Base-by-base conservation (phyloP, 352 stramenopile species). In the Globisporangium orthogonon region DNA sequence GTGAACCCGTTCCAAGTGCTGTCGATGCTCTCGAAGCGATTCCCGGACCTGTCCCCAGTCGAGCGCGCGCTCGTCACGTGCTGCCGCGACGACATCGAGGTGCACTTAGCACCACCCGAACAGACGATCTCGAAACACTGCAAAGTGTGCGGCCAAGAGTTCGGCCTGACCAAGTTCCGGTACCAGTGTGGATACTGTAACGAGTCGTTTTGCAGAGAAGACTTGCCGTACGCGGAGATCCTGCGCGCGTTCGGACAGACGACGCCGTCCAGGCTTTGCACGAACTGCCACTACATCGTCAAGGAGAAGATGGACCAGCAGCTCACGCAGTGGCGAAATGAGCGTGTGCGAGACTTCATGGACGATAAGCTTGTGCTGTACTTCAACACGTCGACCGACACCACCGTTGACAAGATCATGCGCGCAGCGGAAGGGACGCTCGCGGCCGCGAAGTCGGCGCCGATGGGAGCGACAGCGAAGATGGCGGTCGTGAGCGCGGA, bases 401-500 rank as follows among this genome's bases (percentile, higher is more conserved):
- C 85, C n/a, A 61, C 83, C 0, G 70, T 95, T 2, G 85, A 95
- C 61, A 95, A 92, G 67, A 86, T 91, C 18, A 77, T 89, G 67
- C 81, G 85, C 18, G 85, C 83, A 14, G 85, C 83, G 31, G 85
- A 74, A 69, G 85, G 85, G 17, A 92, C 83, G 17, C 66, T 95
- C 2, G 78, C 78, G 3, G 83, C 81, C 7, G 85, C 85, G 4
- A 93, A 90, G 54, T 86, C 76, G 3, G 83, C 78, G 4, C 85
- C 85, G 13, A 91, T 95, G 28, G 83, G 83, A 13, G 81, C 83
- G 43, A 88, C 85, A 0, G 83, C 83, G 0, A 92, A 91, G 58
- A 88, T 90, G 67, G 85, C 83, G 1, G 85, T 95, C 10, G 83
- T 93, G 35, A 93, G 85, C 54, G 85, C 83, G 0, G 83, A 93